A percentile compares a stretch with the other conserved stretches of the same genome.
These are phyloP conservation scores for Monosporozyma yasuniensis DNA, from an alignment of 805 yeast species.

Conservation along the genomic window DNA sequence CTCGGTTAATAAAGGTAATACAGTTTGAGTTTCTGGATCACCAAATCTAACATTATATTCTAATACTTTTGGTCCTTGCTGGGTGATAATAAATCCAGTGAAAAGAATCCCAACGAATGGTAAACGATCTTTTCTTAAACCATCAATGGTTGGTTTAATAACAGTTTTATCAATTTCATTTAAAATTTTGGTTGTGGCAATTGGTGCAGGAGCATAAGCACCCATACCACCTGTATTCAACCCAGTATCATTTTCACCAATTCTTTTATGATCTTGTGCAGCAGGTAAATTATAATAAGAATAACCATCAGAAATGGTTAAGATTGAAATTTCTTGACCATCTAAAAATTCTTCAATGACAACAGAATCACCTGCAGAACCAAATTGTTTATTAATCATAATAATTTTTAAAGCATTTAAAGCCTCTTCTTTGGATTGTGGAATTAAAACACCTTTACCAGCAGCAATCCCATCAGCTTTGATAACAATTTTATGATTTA, in stretches of 20 bases:
- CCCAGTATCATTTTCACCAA: slow-evolving; percentile 88
- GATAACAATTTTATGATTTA: slow-evolving; percentile 73
- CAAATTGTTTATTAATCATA: slow-evolving; percentile 85
- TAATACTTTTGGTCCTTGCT: slow-evolving; percentile 85
- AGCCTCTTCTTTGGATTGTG: slow-evolving; percentile 78
- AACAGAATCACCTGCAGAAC: slow-evolving; percentile 87
- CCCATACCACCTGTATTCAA: slow-evolving; percentile 99
- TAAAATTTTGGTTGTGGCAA: slow-evolving; percentile 71
- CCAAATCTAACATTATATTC: slow-evolving; percentile 98
- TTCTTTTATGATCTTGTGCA: slow-evolving; percentile 96
- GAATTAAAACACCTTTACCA: slow-evolving; percentile 96
- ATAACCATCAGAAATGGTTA: slow-evolving; percentile 91
- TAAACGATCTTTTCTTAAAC: slow-evolving; percentile 89
- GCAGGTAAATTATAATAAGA: slow-evolving; percentile 85
- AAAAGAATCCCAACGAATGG: slow-evolving; percentile 95
- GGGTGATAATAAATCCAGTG: slow-evolving; percentile 88
- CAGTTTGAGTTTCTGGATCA: slow-evolving; percentile 98
- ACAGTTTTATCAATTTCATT: slow-evolving; percentile 62
- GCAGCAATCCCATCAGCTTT: slow-evolving; percentile 98
- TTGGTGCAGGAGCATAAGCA: slow-evolving; percentile 96
- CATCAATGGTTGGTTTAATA: slow-evolving; percentile 85
- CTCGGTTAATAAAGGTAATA: slow-evolving; percentile 71
- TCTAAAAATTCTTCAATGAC: slow-evolving; percentile 93
- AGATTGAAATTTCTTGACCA: slow-evolving; percentile 92
- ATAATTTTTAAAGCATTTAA: slow-evolving; percentile 71